Conservation (phyloP, 495 filamentous ascomycete species). For the Xylaria flabelliformis region DNA sequence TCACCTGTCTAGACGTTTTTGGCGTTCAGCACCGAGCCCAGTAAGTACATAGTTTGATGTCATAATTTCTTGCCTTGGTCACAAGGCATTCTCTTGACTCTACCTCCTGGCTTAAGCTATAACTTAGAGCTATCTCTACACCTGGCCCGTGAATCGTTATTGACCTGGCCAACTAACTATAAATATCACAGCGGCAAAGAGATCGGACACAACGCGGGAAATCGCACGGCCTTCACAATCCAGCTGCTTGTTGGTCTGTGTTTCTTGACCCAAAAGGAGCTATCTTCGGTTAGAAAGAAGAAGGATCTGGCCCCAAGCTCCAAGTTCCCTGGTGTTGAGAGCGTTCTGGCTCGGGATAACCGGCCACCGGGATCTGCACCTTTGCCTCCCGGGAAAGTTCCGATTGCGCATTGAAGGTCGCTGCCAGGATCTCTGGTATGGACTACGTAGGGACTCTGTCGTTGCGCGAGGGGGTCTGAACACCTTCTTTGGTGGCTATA, state of each 20-base stretch:
- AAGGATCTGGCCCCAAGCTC: background rate
- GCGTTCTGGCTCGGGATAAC: constrained; percentile 17
- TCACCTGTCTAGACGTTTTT: constrained; percentile 5
- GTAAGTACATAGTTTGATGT: background rate
- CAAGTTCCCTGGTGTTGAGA: constrained; percentile 13
- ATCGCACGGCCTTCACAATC: constrained; percentile 23
- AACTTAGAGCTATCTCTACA: background rate
- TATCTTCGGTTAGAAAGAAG: background rate
- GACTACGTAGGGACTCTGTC: too few species aligned
- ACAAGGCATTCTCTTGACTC: background rate
- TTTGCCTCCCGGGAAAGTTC: background rate
- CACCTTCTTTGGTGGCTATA: too few species aligned
- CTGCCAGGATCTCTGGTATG: too few species aligned
- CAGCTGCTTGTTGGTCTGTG: constrained; percentile 9
- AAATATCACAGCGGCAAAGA: background rate
- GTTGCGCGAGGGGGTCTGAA: too few species aligned
- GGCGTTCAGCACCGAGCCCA: constrained; percentile 19
- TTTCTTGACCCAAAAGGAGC: constrained; percentile 6
- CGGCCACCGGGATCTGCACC: constrained; percentile 14
- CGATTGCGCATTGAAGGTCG: constrained; percentile 6
- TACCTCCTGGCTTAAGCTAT: background rate
- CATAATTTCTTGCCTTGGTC: background rate
- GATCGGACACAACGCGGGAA: constrained; percentile 21
- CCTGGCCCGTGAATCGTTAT: background rate
- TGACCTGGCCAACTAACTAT: background rate